Evolutionary conservation across 1,284 basidiomycete genomes (phyloP), one percentile per base, ranked within the genome.

Genomic region (Bjerkandera adusta): DNA sequence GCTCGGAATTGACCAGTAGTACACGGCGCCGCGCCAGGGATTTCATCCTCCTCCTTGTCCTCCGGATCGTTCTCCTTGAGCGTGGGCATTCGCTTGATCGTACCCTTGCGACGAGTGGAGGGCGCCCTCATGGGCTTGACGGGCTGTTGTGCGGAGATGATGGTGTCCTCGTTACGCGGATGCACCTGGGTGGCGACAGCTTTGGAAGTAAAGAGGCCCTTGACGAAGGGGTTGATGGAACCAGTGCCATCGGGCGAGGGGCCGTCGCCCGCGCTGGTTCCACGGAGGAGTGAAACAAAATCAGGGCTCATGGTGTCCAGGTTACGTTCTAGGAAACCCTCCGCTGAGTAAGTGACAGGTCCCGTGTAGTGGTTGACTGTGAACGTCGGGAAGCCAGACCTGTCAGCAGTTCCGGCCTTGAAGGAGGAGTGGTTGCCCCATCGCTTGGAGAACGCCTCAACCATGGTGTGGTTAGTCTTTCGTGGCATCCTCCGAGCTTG

Each of bases 381-480:
- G 68, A 99, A 99, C 0, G 90, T 88, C 0, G 88, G 84, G 64
- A 77, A 85, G 5, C 93, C 93, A 0, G 82, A 82, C 10, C 89
- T 79, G 61, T 94, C 88, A 39, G 81, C 70, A 1, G 73, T 71
- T 13, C 90, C 86, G 4, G 85, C 68, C 66, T 93, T 90, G 81
- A 98, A 97, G 1, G 85, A 88, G 0, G 87, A 79, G 62, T 98
- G 94, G 59, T 92, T 96, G 4, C 85, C 89, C 92, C 94, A 98
- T 3, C 94, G 82, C 69, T 97, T 97, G 45, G 80, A 75, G 62
- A 98, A 93, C 0, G 94, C 91, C 56, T 97, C 92, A 13, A 96
- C 83, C 92, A 98, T 97, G 3, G 89, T 92, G 48, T 86, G 78
- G 59, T 97, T 92, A 5, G 85, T 93, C 81, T 95, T 96, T 70